Evolutionary conservation across 1,139 yeast genomes (phyloP).

Genomic region (Hyphopichia wangnamkhiaoensis): DNA sequence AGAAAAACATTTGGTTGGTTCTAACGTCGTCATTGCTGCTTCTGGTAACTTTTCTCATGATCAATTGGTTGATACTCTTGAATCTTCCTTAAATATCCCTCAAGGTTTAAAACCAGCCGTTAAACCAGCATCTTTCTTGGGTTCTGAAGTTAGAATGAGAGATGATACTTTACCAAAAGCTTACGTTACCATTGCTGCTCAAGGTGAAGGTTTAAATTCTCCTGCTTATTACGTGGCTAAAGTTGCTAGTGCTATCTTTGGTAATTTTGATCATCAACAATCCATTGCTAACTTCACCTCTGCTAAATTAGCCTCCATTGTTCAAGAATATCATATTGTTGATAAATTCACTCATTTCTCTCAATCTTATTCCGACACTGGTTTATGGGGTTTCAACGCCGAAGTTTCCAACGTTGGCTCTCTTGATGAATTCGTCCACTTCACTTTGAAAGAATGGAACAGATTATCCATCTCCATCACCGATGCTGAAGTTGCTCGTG

Average conservation of each 20-base stretch:
- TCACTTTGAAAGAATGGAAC: conserved; percentile 83
- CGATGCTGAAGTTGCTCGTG: conserved; percentile 77
- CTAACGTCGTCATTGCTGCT: conserved; percentile 70
- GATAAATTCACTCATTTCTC: conserved; percentile 74
- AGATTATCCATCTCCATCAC: conserved; percentile 74
- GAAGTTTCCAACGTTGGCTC: conserved; percentile 58
- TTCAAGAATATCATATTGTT: conserved; percentile 71
- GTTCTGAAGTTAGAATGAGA: conserved; percentile 84
- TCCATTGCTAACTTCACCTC: conserved; percentile 70
- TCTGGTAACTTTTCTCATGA: conserved; percentile 74
- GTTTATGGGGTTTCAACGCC: conserved; percentile 81
- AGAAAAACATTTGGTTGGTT: conserved; percentile 55
- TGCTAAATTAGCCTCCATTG: conserved; percentile 77
- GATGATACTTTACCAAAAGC: conserved; percentile 85
- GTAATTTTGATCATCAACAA: conserved; percentile 54
- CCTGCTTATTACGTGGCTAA: conserved; percentile 68
- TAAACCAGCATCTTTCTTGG: conserved; percentile 65
- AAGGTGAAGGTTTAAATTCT: conserved; percentile 65
- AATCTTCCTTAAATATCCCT: conserved; percentile 46
- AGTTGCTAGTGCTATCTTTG: conserved; percentile 74
- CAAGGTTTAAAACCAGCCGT: conserved; percentile 57
- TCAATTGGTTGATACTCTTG: conserved; percentile 63
- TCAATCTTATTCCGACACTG: conserved; percentile 69
- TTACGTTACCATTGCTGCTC: conserved; percentile 70
- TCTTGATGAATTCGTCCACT: conserved; percentile 76